A percentile compares a stretch with the other conserved stretches of the same genome.
Conservation (phyloP, 2,329 filamentous ascomycete genomes). For the Colletotrichum sojae region DNA sequence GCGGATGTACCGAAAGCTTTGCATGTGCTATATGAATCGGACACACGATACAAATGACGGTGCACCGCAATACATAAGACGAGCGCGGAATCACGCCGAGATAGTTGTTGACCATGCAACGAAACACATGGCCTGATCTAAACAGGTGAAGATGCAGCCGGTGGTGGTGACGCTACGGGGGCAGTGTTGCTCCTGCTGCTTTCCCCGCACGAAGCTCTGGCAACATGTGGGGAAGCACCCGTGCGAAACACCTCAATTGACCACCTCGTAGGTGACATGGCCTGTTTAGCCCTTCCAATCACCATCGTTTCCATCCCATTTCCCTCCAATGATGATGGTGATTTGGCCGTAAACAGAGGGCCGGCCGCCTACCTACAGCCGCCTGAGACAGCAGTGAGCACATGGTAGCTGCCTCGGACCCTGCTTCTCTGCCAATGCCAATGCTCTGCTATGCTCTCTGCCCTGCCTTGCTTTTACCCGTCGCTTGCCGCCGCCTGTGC, state of each 20-base stretch:
- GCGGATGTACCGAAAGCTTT: not conserved
- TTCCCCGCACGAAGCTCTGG: constrained; percentile 39
- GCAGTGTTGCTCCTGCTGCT: constrained; percentile 11
- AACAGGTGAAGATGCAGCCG: not conserved
- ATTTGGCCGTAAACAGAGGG: constrained; percentile 34
- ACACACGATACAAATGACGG: not conserved
- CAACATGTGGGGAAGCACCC: constrained; percentile 34
- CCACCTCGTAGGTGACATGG: not conserved
- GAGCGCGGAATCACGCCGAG: not conserved
- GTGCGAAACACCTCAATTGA: not conserved
- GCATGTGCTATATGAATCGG: not conserved
- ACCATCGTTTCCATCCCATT: constrained; percentile 10
- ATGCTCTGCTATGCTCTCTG: not conserved
- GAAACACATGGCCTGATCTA: constrained; percentile 3
- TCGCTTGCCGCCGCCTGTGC: constrained; percentile 11
- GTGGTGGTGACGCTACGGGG: constrained; percentile 1
- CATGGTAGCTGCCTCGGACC: constrained; percentile 2
- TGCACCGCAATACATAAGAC: not conserved
- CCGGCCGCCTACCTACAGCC: constrained; percentile 5
- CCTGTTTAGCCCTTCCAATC: constrained; percentile 37
- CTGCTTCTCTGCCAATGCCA: not conserved
- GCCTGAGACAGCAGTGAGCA: constrained; percentile 19
- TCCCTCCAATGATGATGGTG: constrained; percentile 22
- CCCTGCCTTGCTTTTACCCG: not conserved
- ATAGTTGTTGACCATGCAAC: not conserved